These are phyloP conservation scores for Cubamyces lactineus DNA, from an alignment of 768 basidiomycete species.

Conservation along the genomic window DNA sequence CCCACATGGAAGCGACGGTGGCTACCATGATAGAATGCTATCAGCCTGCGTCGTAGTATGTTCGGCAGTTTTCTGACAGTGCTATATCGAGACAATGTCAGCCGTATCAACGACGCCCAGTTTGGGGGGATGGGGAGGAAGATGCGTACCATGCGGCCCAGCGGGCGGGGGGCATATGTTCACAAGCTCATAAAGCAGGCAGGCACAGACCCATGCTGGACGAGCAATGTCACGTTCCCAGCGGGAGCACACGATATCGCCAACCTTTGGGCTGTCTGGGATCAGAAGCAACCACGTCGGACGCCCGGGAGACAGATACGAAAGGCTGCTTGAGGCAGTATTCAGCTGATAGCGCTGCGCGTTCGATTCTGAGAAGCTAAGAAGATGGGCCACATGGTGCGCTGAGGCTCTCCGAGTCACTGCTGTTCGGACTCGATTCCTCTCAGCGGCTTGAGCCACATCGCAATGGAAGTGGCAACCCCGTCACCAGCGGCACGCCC, in stretches of 20 bases:
- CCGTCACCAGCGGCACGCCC: no score
- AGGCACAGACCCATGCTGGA: not conserved
- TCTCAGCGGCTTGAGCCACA: not conserved
- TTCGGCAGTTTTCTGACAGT: slow-evolving; percentile 6
- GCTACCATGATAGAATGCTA: slow-evolving; percentile 7
- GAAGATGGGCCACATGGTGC: slow-evolving; percentile 13
- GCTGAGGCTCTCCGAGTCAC: slow-evolving; percentile 55
- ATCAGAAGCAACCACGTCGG: slow-evolving; percentile 14
- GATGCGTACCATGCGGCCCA: slow-evolving; percentile 19
- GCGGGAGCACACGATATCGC: slow-evolving; percentile 15
- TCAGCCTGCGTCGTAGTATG: slow-evolving; percentile 10
- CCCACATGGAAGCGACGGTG: not conserved
- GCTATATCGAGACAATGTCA: slow-evolving; percentile 15
- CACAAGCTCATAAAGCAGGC: not conserved
- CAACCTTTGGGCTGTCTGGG: not conserved
- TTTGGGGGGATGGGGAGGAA: slow-evolving; percentile 1
- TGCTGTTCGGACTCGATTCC: not conserved
- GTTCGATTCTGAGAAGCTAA: not conserved
- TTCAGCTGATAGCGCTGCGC: slow-evolving; percentile 12
- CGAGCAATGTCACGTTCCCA: slow-evolving; percentile 5
- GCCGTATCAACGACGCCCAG: slow-evolving; percentile 5
- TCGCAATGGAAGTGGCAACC: not conserved
- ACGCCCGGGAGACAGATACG: slow-evolving; percentile 14
- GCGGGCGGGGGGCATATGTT: slow-evolving; percentile 14
- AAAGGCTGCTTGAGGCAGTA: not conserved